Evolutionary conservation across 2,329 filamentous ascomycete genomes (phyloP), one percentile per base, ranked within the genome.

Genomic region (Scopulariopsis brevicaulis): DNA sequence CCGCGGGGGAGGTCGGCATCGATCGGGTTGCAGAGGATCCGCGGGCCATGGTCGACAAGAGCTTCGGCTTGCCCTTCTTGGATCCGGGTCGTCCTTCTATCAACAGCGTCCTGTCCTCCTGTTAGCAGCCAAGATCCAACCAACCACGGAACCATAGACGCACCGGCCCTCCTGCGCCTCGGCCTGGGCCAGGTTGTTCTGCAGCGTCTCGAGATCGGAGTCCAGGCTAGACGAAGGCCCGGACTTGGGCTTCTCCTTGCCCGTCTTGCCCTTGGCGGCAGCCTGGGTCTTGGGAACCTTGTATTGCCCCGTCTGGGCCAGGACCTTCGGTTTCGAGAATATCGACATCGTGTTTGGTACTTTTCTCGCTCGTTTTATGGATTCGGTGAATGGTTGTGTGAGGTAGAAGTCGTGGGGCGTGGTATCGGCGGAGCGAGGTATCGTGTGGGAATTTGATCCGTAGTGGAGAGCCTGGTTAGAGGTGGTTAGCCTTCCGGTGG

Each of bases 391-490:
- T n/a, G 77, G 74, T 60, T 77, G 73, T 53, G 79, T 78, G 48
- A 79, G 73, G 67, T 78, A 85, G 28, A 86, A 70, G 58, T 85
- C 82, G 69, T 79, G 78, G 34, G 77, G 71, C 57, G 75, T 73
- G 18, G 76, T 71, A 57, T 78, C 74, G 55, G 72, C 62, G 18
- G 72, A 73, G 57, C 69, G 72, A 57, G 72, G 67, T 60, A 83
- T 74, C 53, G 69, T 69, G 63, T 82, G 74, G 34, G 74, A 75
- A 61, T 73, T 74, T 22, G 73, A 73, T 62, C 79, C 81, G 63
- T 80, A 84, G 50, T 76, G 71, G 53, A 86, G 73, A 22, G 74
- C 77, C 82, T 84, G 63, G 20, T 6, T 10, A 11, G 18, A 50
- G 10, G 5, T 50, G 22, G 46, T 50, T 50, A 50, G 20, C 46